Evolutionary conservation across 129 eudicot genomes (phyloP), one percentile per base, ranked within the genome.

Genomic region (Smallanthus sonchifolius): DNA sequence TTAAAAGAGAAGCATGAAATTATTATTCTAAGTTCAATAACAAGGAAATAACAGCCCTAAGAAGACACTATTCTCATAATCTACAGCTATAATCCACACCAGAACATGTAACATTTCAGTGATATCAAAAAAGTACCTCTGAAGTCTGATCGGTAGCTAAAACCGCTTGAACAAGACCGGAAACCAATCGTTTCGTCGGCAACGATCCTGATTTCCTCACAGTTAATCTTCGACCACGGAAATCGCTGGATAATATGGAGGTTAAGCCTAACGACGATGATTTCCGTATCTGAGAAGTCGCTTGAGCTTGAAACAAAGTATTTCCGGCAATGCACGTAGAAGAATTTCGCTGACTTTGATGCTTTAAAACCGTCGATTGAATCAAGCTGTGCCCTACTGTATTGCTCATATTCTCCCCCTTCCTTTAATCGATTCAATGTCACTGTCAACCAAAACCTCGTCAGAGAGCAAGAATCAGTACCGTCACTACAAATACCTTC

Each of bases 81-180:
- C 34, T 9, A 66, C 65, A 48, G 10, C 65, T 51, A 75, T 7
- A 37, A 36, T 75, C 24, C 73, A 57, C 45, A 19, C 11, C 3
- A 40, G 44, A 59, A 20, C 43, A 63, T 17, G 49, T 20, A 63
- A 38, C 43, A 67, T 17, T 43, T 36, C 37, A 28, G 19, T 55
- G 8, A 9, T 42, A 63, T 4, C 14, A 24, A 70, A 35, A 20
- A 19, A 34, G 77, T 84, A 92, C 97, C 97, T 81, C 69, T 19
- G 94, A 87, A 67, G 94, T 69, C 52, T 80, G 75, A 80, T 87
- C 87, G 20, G 97, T 82, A 40, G 93, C 69, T 55, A 92, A 76
- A 51, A 92, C 91, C 40, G 94, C 96, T 67, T 68, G 81, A 47
- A 86, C 81, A 65, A 74, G 19, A 75, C 75, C 75, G 10, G 80